These are phyloP conservation scores for Eucalyptus coolabah DNA, from an alignment of 345 rosid species.

Conservation along the genomic window DNA sequence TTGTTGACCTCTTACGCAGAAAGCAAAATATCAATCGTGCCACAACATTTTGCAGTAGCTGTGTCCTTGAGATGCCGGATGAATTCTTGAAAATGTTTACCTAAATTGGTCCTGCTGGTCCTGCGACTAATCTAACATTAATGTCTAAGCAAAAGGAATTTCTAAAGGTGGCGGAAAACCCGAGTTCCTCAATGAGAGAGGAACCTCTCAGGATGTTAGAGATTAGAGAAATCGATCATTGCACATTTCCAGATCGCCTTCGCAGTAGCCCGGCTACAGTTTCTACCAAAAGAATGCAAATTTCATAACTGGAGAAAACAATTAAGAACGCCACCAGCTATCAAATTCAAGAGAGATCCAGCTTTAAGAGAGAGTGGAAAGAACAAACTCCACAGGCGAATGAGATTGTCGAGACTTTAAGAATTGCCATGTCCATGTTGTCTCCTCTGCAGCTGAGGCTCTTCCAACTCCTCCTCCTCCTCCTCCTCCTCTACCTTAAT, in stretches of 20 bases:
- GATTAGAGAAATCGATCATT: not conserved
- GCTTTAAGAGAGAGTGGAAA: not conserved
- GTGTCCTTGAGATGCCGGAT: not conserved
- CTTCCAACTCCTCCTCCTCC: not conserved
- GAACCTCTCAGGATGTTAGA: not conserved
- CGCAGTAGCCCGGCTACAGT: not conserved
- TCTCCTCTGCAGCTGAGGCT: not conserved
- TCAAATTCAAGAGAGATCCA: not conserved
- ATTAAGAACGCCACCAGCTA: not conserved
- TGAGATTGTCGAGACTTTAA: not conserved
- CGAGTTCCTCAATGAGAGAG: not conserved
- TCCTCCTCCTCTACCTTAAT: conserved; percentile 7
- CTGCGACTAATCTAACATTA: not conserved
- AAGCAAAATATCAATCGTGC: not conserved
- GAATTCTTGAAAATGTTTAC: not conserved
- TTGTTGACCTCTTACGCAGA: not conserved
- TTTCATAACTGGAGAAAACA: not conserved
- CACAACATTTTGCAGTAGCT: not conserved
- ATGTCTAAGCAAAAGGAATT: not conserved
- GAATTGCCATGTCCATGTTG: not conserved
- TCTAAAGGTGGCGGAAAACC: not conserved
- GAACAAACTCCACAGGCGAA: not conserved
- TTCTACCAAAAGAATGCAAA: not conserved
- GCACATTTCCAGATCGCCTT: not conserved
- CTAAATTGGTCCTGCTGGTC: not conserved